These are phyloP conservation scores for Kurtzmaniella natalensis DNA, from an alignment of 1,139 yeast genomes.

Conservation along the genomic window DNA sequence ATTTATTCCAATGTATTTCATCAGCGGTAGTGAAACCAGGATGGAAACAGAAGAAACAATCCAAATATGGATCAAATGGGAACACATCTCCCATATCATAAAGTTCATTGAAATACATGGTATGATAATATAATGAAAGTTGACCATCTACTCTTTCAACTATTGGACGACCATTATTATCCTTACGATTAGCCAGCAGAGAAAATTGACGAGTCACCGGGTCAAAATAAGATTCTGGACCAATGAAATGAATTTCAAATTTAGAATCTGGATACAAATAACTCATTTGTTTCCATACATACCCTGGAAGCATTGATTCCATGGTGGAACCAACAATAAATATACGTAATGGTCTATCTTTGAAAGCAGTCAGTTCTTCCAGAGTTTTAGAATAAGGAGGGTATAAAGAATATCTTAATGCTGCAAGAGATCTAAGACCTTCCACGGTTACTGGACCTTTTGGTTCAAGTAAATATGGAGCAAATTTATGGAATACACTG, in stretches of 20 bases:
- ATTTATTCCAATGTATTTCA: slow-evolving; percentile 73
- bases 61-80: slow-evolving; percentile 97
- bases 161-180: slow-evolving; percentile 54
- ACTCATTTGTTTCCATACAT: slow-evolving; percentile 92
- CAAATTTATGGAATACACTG: slow-evolving; percentile 72
- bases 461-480: slow-evolving; percentile 75
- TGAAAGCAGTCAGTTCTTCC: slow-evolving; percentile 41
- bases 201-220: slow-evolving; percentile 35
- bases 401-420: slow-evolving; percentile 82
- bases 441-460: slow-evolving; percentile 87
- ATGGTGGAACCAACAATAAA: slow-evolving; percentile 90
- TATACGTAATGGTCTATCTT: slow-evolving; percentile 85
- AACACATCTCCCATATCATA: slow-evolving; percentile 91
- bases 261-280: slow-evolving; percentile 78
- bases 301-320: slow-evolving; percentile 91
- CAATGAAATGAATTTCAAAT: slow-evolving; percentile 86
- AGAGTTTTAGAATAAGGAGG: slow-evolving; percentile 60
- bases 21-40: slow-evolving; percentile 91
- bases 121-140: slow-evolving; percentile 73
- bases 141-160: slow-evolving; percentile 73
- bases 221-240: slow-evolving; percentile 87
- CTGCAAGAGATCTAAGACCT: slow-evolving; percentile 89
- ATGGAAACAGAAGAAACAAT: slow-evolving; percentile 88
- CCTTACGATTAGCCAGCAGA: slow-evolving; percentile 25
- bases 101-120: slow-evolving; percentile 84